Percentiles rank a stretch among this genome's conserved stretches.
These are phyloP conservation scores for Urostyla sp. DNA, from an alignment of 73 alveolate genomes.

Conservation along the genomic window DNA sequence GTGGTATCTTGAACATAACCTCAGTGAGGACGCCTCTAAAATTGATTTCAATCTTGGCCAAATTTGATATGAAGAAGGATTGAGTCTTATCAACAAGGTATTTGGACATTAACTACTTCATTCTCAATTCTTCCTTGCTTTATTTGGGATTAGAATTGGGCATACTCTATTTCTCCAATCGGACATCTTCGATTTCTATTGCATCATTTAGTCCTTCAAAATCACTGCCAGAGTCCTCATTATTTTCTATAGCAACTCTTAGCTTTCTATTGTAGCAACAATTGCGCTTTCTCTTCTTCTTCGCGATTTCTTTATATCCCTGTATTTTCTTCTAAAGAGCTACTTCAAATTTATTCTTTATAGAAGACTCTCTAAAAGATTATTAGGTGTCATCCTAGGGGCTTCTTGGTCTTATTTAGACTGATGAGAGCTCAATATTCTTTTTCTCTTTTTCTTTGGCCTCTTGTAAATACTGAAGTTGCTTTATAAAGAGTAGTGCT, in stretches of 20 bases:
- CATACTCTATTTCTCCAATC: neutral
- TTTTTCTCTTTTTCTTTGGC: too few relatives aligned
- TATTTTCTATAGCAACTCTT: neutral
- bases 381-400: too few relatives aligned
- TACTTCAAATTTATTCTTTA: too few relatives aligned
- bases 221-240: neutral
- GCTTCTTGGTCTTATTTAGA: too few relatives aligned
- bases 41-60: conserved; percentile 39
- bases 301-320: too few relatives aligned
- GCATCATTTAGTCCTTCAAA: neutral
- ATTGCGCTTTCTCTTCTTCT: too few relatives aligned
- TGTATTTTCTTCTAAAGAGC: too few relatives aligned
- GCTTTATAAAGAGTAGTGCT: too few relatives aligned
- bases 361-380: too few relatives aligned
- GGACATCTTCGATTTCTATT: neutral
- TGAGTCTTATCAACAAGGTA: conserved; percentile 34
- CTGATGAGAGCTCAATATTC: too few relatives aligned
- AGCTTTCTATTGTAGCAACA: too few relatives aligned
- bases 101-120: conserved; percentile 11
- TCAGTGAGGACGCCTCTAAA: neutral
- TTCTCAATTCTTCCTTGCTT: neutral
- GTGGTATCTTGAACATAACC: conserved; percentile 45
- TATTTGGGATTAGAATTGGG: neutral
- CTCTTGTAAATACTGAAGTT: too few relatives aligned
- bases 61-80: conserved; percentile 34